Base-by-base conservation (phyloP, 116 monocot species). In the Dioscorea cayenensis region DNA sequence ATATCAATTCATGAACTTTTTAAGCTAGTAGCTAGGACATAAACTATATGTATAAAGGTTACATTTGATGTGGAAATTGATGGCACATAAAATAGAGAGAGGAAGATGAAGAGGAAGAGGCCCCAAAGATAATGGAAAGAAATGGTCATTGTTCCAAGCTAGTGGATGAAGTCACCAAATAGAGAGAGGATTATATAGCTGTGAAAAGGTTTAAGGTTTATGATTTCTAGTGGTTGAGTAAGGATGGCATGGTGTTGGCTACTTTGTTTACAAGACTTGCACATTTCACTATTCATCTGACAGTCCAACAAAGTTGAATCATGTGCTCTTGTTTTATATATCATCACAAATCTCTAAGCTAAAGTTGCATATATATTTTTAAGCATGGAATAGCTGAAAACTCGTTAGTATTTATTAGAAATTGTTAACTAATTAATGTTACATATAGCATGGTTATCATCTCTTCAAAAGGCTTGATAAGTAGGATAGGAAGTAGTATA, bases 221-320 rank as follows among this genome's bases (percentile, higher is more conserved):
- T 84, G 73, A 84, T 84, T 74, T 73, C 68, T 63, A 71, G 73
- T 38, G 74, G 63, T 36, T 51, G 48, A 71, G 74, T 70, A 72
- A 67, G 61, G 62, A 50, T 70, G 71, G 25, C 67, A 67, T 75
- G 28, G 60, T 72, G 69, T 66, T 76, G 69, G 73, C 71, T 77
- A 75, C 86, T 83, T 86, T 74, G 35, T 71, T 67, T 80, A 69
- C 86, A 86, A 83, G 80, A 77, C 51, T 83, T 73, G 36, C 37
- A 82, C 75, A 80, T 71, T 36, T 18, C 65, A 72, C 43, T 23
- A 74, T 66, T 66, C 6, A 65, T 73, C 76, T 85, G 85, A 84
- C 83, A 82, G 64, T 10, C 69, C 82, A 64, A 76, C 82, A 73
- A 82, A 82, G 76, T 19, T 59, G 62, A 78, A 82, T 82, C 19